Base-by-base conservation (phyloP, 345 rosid genomes). In the Eucalyptus coolabah region DNA sequence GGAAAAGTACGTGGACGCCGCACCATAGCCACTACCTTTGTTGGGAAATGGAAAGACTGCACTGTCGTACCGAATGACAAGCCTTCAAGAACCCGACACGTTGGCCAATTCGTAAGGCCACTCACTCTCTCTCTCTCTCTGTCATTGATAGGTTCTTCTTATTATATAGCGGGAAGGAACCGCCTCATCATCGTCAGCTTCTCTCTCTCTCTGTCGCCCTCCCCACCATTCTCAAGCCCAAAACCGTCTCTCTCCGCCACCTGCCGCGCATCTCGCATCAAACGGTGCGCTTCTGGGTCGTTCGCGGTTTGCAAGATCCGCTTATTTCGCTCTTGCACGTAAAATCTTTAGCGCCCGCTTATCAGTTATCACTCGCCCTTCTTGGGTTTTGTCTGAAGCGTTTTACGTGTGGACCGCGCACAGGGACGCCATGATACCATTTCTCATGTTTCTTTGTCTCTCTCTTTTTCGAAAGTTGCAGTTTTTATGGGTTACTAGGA, bases 21-120 rank as follows among this genome's bases (percentile, higher is more conserved):
- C 28, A 21, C 28, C 83, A 3, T 11, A 19, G 47, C 42, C 15
- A 5, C 45, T 0, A 34, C 82, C 83, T 72, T 10, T 77, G 30
- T 77, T 77, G 85, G 47, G 88, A 85, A 91, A 80, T 51, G 89
- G 60, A n/a, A 28, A 56, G 72, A 88, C 92, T 89, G 92, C 50
- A 86, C 51, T 69, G 80, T n/a, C 50, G 87, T 34, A 17, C 89
- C 90, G 86, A 40, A 21, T 77, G 85, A 23, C 24, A 12, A 37
- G 44, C 85, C 47, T 40, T 82, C 86, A 50, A 34, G 86, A 77
- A 37, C 24, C 11, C 56, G 91, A 86, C 91, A 89, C 92, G 91
- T 89, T 47, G 26, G 59, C 87, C 34, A 45, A 44, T 16, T 87
- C 51, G 60, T 32, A 7, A 21, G 59, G 30, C 28, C 60, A 4